phyloP scores from a whole-genome alignment of 768 basidiomycete genomes.

The Collybia nuda region DNA sequence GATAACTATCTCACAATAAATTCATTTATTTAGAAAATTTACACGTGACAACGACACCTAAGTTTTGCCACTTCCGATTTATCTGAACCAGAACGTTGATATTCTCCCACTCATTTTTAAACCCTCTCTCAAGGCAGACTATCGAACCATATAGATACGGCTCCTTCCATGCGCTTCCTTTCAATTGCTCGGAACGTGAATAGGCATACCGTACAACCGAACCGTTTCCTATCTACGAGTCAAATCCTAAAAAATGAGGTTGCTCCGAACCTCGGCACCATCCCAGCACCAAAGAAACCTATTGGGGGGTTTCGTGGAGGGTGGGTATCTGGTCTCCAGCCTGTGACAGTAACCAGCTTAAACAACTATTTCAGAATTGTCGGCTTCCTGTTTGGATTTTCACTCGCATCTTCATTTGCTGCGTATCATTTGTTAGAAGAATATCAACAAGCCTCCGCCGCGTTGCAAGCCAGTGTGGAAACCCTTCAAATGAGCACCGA shows the following conservation, averaged over 20 bases:
- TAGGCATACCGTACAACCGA: constrained; percentile 4
- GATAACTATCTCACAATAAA: too few relatives aligned
- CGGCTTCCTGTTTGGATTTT: constrained; percentile 89
- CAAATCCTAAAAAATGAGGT: constrained; percentile 41
- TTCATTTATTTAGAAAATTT: too few relatives aligned
- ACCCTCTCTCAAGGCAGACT: too few relatives aligned
- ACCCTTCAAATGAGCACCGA: constrained; percentile 83
- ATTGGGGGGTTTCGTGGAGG: constrained; percentile 73
- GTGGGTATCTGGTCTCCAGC: constrained; percentile 29
- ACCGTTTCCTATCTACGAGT: constrained; percentile 46
- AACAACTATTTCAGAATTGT: constrained; percentile 52
- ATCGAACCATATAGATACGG: constrained; percentile 21
- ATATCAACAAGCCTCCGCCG: constrained; percentile 85
- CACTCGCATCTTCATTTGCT: constrained; percentile 81
- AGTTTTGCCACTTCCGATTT: too few relatives aligned
- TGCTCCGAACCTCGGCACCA: constrained; percentile 50
- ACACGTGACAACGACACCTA: constrained; percentile 9
- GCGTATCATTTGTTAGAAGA: constrained; percentile 89
- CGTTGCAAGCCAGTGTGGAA: constrained; percentile 84
- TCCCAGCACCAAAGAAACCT: constrained; percentile 66
- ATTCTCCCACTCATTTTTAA: too few relatives aligned
- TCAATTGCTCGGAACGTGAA: constrained; percentile 13
- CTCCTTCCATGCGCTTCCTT: constrained; percentile 31
- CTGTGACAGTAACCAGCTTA: constrained; percentile 4
- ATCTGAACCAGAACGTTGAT: too few relatives aligned